A percentile compares a stretch with the other conserved stretches of the same genome.
Evolutionary conservation across 73 alveolate genomes (phyloP).

Genomic region (Diophrys appendiculata): DNA sequence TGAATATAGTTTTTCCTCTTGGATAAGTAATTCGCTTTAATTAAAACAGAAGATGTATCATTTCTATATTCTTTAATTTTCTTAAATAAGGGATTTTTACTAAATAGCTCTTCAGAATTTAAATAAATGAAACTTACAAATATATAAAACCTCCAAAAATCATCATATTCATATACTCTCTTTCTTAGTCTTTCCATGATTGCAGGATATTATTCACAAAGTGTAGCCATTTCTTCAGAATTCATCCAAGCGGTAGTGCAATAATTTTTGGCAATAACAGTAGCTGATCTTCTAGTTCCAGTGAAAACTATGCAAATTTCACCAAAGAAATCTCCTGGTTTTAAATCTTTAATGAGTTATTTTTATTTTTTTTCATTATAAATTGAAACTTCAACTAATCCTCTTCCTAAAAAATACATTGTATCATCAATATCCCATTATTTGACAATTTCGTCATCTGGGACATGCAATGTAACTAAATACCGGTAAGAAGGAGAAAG

Average conservation of each 20-base stretch:
- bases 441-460: conserved; percentile 51
- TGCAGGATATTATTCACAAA: conserved; percentile 3
- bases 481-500: conserved; percentile 47
- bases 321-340: conserved; percentile 56
- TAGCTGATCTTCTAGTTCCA: conserved; percentile 53
- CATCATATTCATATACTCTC: background rate
- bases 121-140: background rate
- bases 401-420: conserved; percentile 26
- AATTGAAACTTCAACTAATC: conserved; percentile 17
- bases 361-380: background rate
- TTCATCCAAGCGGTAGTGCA: conserved; percentile 11
- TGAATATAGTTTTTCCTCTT: conserved; percentile 1
- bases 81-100: conserved; percentile 3
- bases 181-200: conserved; percentile 2
- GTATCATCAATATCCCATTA: conserved; percentile 32
- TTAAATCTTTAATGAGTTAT: background rate
- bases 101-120: background rate
- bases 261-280: conserved; percentile 23
- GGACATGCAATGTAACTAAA: conserved; percentile 12
- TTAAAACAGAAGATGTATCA: background rate
- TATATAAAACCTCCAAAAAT: conserved; percentile 23
- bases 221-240: background rate
- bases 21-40: conserved; percentile 1
- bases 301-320: conserved; percentile 41
- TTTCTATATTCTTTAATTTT: background rate